These are phyloP conservation scores for Mycena haematopus DNA, from an alignment of 768 basidiomycete genomes.

Conservation along the genomic window DNA sequence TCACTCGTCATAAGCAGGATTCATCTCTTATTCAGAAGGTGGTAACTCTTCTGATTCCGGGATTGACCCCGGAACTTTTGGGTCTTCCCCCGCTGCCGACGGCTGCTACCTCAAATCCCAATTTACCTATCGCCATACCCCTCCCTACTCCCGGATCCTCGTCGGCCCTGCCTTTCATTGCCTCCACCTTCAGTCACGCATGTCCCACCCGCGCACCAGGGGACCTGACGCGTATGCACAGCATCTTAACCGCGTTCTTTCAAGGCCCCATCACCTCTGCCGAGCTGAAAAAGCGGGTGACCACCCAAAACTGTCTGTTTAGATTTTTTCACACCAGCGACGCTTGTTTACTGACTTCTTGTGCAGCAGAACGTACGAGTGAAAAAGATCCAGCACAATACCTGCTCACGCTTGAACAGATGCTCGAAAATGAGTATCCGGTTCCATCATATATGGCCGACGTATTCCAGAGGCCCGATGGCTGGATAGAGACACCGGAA, in stretches of 20 bases:
- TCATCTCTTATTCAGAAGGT: constrained; percentile 75
- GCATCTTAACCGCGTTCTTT: constrained; percentile 84
- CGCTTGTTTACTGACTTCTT: constrained; percentile 15
- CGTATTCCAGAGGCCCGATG: constrained; percentile 64
- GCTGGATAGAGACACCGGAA: constrained; percentile 86
- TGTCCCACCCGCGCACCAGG: constrained; percentile 94
- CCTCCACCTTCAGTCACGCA: constrained; percentile 87
- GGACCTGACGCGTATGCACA: constrained; percentile 84
- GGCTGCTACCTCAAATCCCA: constrained; percentile 63
- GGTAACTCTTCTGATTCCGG: constrained; percentile 84
- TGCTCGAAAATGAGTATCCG: constrained; percentile 95
- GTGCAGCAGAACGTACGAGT: constrained; percentile 62
- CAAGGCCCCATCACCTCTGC: constrained; percentile 78
- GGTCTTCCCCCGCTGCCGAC: constrained; percentile 75
- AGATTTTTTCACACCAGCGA: background rate
- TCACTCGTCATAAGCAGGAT: constrained; percentile 56
- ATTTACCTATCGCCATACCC: constrained; percentile 59
- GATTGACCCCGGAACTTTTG: constrained; percentile 78
- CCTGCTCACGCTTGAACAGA: constrained; percentile 79
- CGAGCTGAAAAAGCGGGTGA: constrained; percentile 75
- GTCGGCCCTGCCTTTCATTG: constrained; percentile 66
- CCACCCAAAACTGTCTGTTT: constrained; percentile 46
- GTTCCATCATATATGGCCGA: constrained; percentile 86
- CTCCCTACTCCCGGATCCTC: constrained; percentile 38
- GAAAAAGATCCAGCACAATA: constrained; percentile 74